Base-by-base conservation (phyloP, 306 rosid species). In the apple (Malus domestica) region DNA sequence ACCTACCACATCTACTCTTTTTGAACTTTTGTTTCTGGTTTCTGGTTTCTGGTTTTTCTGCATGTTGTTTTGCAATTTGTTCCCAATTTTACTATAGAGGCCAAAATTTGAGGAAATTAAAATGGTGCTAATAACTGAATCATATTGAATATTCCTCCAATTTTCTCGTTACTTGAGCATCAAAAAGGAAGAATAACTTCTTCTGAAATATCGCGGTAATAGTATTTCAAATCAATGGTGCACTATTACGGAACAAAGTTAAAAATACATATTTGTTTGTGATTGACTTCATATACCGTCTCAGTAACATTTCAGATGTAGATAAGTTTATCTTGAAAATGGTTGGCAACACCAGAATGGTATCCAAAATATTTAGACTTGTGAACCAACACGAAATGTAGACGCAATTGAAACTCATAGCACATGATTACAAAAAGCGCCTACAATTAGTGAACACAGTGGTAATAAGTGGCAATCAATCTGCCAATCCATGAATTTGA, bases 331-430 rank as follows among this genome's bases (percentile, higher is more conserved):
- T 4, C 62, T 57, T n/a, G 62, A 57, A n/a, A 57, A 58, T 9
- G 14, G 63, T 4, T 58, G 29, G 29, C 14, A 14, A 60, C 15
- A 12, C 8, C 55, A 14, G 44, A 38, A 27, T 38, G 54, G 14
- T 35, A 60, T 7, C 67, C 38, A 73, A 32, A 10, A 38, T 57
- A 23, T 54, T 1, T 18, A 44, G 59, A 25, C 77, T 61, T 73
- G 70, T 73, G 77, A 74, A 60, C 68, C 67, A 25, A 25, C 29
- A 4, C 40, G 60, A 73, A 72, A 14, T 14, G 68, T 8, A 72
- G 55, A 72, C 76, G 76, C 76, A 72, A 72, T 35, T 58, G 23
- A 58, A 72, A 20, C 54, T 72, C 64, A 22, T 22, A 38, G 54
- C 67, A 57, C 76, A 35, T 72, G 76, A 51, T 33, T 72, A 55